These are phyloP conservation scores for Jaapia argillacea DNA, from an alignment of 768 basidiomycete species.

Conservation along the genomic window DNA sequence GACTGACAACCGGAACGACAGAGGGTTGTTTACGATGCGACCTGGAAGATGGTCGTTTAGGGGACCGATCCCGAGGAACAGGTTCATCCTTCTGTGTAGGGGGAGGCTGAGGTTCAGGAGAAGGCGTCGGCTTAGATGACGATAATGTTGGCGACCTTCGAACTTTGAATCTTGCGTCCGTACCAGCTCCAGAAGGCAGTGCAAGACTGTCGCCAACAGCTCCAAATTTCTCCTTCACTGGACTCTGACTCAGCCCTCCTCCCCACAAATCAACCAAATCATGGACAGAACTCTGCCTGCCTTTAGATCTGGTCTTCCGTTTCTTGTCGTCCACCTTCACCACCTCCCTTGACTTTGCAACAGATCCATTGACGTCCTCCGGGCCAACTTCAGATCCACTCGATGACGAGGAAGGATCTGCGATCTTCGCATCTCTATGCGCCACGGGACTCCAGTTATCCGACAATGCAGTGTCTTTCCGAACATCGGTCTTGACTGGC, in stretches of 20 bases:
- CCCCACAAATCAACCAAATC: slow-evolving; percentile 76
- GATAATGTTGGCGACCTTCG: no score
- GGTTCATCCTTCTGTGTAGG: no score
- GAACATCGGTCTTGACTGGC: slow-evolving; percentile 8
- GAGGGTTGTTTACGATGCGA: no score
- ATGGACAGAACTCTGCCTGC: slow-evolving; percentile 75
- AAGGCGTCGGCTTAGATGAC: no score
- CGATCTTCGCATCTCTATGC: slow-evolving; percentile 15
- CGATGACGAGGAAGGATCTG: slow-evolving; percentile 36
- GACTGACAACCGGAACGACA: no score
- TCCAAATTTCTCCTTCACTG: no score
- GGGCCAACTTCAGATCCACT: slow-evolving; percentile 51
- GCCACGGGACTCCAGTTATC: slow-evolving; percentile 42
- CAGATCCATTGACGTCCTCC: slow-evolving; percentile 30
- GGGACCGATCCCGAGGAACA: no score
- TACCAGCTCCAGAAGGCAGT: no score
- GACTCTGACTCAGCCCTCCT: slow-evolving; percentile 26
- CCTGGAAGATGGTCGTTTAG: no score
- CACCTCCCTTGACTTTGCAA: slow-evolving; percentile 7
- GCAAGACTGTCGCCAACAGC: no score
- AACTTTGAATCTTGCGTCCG: no score
- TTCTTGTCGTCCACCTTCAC: slow-evolving; percentile 10
- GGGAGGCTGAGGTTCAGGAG: no score
- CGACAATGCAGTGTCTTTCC: slow-evolving; percentile 18
- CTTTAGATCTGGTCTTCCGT: slow-evolving; percentile 30